Percentiles rank a stretch among this genome's conserved stretches.
Evolutionary conservation across 768 basidiomycete species (phyloP).

Genomic region (Fomitopsis pulvina): DNA sequence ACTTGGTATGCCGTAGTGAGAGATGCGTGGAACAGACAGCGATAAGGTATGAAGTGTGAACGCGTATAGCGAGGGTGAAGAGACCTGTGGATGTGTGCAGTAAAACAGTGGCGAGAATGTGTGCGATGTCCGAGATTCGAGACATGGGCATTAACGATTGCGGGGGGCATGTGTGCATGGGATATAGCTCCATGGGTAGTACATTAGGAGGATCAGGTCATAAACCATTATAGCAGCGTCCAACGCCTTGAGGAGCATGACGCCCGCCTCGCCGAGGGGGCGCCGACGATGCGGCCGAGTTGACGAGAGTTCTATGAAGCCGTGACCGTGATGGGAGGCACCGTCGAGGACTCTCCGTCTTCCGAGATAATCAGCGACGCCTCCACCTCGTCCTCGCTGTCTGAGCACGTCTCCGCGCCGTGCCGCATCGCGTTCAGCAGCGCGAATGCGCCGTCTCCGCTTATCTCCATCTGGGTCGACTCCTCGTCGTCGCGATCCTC

Average conservation of each 20-base stretch:
- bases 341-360: constrained; percentile 11
- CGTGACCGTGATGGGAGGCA: constrained; percentile 41
- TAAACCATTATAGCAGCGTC: background rate
- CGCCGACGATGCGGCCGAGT: background rate
- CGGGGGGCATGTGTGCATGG: background rate
- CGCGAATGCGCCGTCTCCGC: constrained; percentile 6
- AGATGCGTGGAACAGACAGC: no score
- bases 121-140: background rate
- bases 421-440: constrained; percentile 17
- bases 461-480: constrained; percentile 4
- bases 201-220: background rate
- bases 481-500: constrained; percentile 9
- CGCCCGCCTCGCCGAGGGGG: background rate
- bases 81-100: background rate
- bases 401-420: constrained; percentile 11
- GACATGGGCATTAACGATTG: background rate
- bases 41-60: no score
- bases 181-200: background rate
- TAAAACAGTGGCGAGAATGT: background rate
- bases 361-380: constrained; percentile 16
- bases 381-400: constrained; percentile 25
- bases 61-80: background rate
- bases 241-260: background rate
- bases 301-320: constrained; percentile 22
- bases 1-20: no score